Percentiles rank a stretch among this genome's conserved stretches.
Evolutionary conservation across 768 basidiomycete genomes (phyloP).

Genomic region (Mycena polygramma): DNA sequence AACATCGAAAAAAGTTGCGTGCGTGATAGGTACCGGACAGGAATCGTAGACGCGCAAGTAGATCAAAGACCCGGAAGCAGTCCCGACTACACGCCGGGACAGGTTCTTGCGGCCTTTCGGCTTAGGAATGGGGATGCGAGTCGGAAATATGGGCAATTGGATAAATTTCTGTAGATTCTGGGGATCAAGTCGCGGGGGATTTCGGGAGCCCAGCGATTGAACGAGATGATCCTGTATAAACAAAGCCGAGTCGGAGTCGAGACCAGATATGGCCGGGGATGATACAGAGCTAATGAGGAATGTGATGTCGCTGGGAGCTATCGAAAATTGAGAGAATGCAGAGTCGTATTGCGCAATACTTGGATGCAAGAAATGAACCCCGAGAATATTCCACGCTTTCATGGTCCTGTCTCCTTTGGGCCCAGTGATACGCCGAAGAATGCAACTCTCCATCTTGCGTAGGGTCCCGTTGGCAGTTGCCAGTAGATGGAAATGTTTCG

Average conservation of each 20-base stretch:
- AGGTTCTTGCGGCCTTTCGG: slow-evolving; percentile 11
- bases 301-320: slow-evolving; percentile 5
- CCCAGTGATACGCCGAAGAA: slow-evolving; percentile 24
- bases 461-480: slow-evolving; percentile 36
- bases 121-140: slow-evolving; percentile 22
- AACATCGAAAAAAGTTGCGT: slow-evolving; percentile 37
- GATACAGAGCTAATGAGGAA: slow-evolving; percentile 30
- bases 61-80: slow-evolving; percentile 22
- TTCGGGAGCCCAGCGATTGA: slow-evolving; percentile 6
- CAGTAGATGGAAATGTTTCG: slow-evolving; percentile 35
- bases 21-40: slow-evolving; percentile 34
- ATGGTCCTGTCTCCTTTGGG: slow-evolving; percentile 1
- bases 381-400: slow-evolving; percentile 29
- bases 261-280: neutral
- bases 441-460: slow-evolving; percentile 23
- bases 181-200: neutral
- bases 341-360: slow-evolving; percentile 13
- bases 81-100: slow-evolving; percentile 14
- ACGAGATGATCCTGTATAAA: slow-evolving; percentile 37
- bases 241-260: slow-evolving; percentile 15
- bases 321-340: slow-evolving; percentile 2
- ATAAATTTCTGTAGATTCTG: slow-evolving; percentile 20
- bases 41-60: slow-evolving; percentile 32
- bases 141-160: slow-evolving; percentile 38
- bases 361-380: slow-evolving; percentile 40